Evolutionary conservation across 73 alveolate genomes (phyloP), one percentile per base, ranked within the genome.

Genomic region (Urostyla sp.): DNA sequence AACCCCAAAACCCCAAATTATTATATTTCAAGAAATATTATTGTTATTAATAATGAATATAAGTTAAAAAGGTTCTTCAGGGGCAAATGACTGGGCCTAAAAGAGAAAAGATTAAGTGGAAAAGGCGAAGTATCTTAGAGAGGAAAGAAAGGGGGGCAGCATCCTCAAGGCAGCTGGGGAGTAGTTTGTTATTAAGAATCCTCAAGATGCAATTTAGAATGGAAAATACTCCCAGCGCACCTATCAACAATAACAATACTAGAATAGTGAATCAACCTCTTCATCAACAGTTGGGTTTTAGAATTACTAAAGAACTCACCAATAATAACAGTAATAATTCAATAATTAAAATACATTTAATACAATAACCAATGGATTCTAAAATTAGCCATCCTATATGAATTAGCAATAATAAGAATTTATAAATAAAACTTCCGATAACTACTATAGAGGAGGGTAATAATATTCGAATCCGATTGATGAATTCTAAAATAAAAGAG

Each of bases 1-100:
- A n/a, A n/a, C n/a, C n/a, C n/a, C n/a, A n/a, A n/a, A n/a, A n/a
- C n/a, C n/a, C n/a, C n/a, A n/a, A n/a, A n/a, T n/a, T n/a, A n/a
- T n/a, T n/a, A n/a, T n/a, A n/a, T n/a, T n/a, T n/a, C n/a, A n/a
- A n/a, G n/a, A n/a, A n/a, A n/a, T n/a, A n/a, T n/a, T n/a, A n/a
- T n/a, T n/a, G n/a, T n/a, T n/a, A n/a, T n/a, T n/a, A 55, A 55
- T 55, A 46, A 59, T 52, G 32, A 55, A 27, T 55, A 59, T 59
- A 32, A 36, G 45, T 59, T 59, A 59, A 40, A 59, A 59, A 20
- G 76, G 57, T 10, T 35, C 31, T 59, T 35, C 32, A 6, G 6
- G 38, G n/a, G 76, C 76, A n/a, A 24, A 7, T 30, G 76, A 59
- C n/a, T 59, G 57, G 58, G 76, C 76, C 30, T 18, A 28, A 59